phyloP scores from a whole-genome alignment of 2,329 filamentous ascomycete species.

The Cryphonectria carpinicola region DNA sequence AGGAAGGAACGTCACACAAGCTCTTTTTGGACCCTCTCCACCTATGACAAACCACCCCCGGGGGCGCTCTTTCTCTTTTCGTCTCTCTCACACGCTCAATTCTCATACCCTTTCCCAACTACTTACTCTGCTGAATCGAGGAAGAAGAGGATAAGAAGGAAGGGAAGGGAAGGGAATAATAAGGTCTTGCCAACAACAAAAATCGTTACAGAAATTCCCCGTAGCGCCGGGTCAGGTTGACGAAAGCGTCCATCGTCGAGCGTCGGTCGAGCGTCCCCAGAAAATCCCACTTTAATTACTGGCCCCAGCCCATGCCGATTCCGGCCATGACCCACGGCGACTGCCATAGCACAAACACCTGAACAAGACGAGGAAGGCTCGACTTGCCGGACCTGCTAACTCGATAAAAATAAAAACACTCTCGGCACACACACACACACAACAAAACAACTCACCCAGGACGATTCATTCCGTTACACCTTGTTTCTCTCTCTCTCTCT shows the following conservation, averaged over 20 bases:
- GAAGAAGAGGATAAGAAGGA: neutral
- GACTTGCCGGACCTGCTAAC: neutral
- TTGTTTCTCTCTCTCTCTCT: neutral
- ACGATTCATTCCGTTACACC: neutral
- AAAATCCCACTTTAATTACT: conserved; percentile 16
- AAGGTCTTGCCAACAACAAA: neutral
- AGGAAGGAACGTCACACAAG: neutral
- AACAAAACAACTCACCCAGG: neutral
- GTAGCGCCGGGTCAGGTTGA: conserved; percentile 8
- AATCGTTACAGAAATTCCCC: conserved; percentile 11
- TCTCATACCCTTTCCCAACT: neutral
- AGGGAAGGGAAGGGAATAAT: neutral
- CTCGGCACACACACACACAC: neutral
- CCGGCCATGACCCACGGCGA: conserved; percentile 14
- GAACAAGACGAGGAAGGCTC: neutral
- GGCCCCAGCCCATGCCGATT: conserved; percentile 25
- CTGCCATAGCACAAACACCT: conserved; percentile 2
- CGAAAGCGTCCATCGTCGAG: neutral
- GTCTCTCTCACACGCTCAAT: neutral
- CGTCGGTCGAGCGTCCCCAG: neutral
- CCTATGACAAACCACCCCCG: neutral
- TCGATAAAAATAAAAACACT: conserved; percentile 1
- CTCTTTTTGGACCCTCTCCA: neutral
- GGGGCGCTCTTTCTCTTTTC: neutral
- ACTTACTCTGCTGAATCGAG: neutral